Evolutionary conservation across 2,329 filamentous ascomycete genomes (phyloP), one percentile per base, ranked within the genome.

Genomic region (Seiridium cupressi): DNA sequence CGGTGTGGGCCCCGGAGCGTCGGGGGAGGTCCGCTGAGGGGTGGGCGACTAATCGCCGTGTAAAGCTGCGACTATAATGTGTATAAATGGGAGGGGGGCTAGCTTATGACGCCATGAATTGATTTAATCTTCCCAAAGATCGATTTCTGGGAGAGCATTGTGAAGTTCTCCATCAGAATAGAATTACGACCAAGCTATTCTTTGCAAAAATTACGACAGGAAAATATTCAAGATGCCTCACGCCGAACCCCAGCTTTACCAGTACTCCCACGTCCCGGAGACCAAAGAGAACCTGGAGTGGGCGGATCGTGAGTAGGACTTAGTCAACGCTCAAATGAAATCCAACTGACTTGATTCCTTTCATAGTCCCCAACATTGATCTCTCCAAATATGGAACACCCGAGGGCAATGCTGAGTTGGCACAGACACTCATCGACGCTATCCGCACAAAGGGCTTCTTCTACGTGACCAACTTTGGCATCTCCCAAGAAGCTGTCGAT

Each of bases 391-490:
- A 76, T 34, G 72, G 72, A 0, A 73, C 71, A 0, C 57, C 67
- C 0, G 62, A 72, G 34, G 73, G 73, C 0, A 74, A 75, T 51
- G 58, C 58, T 0, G 61, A 67, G 2, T 69, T 76, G 2, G 66
- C 72, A 0, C 51, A 69, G 9, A 66, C 64, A 0, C 65, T 75
- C 1, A 67, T 75, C 11, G 68, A 75, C 5, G 73, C 73, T 0
- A 67, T 75, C 49, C 71, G 72, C 1, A 74, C 68, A 5, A 76
- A 75, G 58, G 81, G 82, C 4, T 83, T 87, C 73, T 88, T 87
- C 70, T 86, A 86, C 60, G 81, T 88, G 1, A 84, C 81, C 61
- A 87, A 89, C 71, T 88, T 84, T 64, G 83, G 81, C 62, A 81
- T 88, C 18, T 74, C 75, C 0, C 84, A 88, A 67, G 81, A 84